Base-by-base conservation (phyloP, 768 basidiomycete species). In the Daedaleopsis sinensis region DNA sequence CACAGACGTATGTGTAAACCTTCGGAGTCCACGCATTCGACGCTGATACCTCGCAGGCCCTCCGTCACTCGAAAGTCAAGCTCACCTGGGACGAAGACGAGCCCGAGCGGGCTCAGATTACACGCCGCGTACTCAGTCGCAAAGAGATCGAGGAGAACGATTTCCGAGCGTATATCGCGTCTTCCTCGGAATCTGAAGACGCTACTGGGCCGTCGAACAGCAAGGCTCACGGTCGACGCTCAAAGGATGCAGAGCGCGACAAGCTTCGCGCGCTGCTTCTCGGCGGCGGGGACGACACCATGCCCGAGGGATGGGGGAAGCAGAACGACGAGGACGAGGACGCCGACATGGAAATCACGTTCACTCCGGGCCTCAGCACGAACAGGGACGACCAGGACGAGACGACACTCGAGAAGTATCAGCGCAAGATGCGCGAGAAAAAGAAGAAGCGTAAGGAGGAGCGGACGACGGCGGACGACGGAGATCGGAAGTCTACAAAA, bases 41-140 rank as follows among this genome's bases (percentile, higher is more conserved):
- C 3, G 5, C 21, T 55, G 23, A 19, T 21, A 19, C 32, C 21
- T 37, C 15, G 52, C 65, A 98, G 95, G 96, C 96, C 11, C 84
- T 99, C 6, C 90, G 96, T 6, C 96, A 98, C 72, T 99, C 97
- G 15, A 97, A 94, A 79, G 96, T 98, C 61, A 97, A 93, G 70
- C 83, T 98, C 36, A 97, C 96, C 5, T 99, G 97, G 97, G 97
- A 99, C 66, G 93, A 95, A 57, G 97, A 98, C 73, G 96, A 98
- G 66, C 89, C 92, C 0, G 91, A 95, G 69, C 89, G 96, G 43
- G 83, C 81, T 58, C 86, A 86, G 47, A 68, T 95, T 52, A 93
- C 95, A 1, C 86, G 94, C 49, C 89, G 94, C 21, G 79, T 80
- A 0, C 78, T 97, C 44, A 85, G 91, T 0, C 82, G 84, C 55